These are phyloP conservation scores for Zoysia pacifica DNA, from an alignment of 176 grass and related monocot species.

Conservation along the genomic window DNA sequence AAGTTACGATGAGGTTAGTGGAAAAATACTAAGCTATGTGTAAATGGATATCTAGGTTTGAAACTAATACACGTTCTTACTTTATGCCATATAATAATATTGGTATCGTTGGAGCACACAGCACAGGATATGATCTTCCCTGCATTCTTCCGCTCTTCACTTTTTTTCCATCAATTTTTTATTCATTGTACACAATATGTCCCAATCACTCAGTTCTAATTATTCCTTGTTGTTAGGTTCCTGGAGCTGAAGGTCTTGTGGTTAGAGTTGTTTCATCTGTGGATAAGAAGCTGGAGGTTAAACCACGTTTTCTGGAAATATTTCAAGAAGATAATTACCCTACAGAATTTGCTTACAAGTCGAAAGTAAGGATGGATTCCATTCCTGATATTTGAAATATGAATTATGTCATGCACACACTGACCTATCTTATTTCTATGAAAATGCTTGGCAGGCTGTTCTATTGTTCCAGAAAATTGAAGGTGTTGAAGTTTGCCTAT, in stretches of 20 bases:
- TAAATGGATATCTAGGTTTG: too few species aligned
- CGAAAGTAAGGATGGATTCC: constrained; percentile 61
- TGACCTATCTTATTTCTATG: too few species aligned
- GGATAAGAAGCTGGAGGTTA: constrained; percentile 94
- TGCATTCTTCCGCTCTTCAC: neutral
- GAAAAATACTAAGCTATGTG: neutral
- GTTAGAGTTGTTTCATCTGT: constrained; percentile 97
- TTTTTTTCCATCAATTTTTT: constrained; percentile 1
- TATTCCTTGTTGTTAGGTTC: constrained; percentile 51
- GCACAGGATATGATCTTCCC: neutral
- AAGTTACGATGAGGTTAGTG: constrained; percentile 64
- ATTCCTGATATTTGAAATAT: neutral
- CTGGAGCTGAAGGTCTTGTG: constrained; percentile 81
- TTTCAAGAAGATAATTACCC: constrained; percentile 87
- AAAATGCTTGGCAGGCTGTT: constrained; percentile 55
- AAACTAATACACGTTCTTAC: too few species aligned
- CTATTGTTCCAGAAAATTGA: constrained; percentile 97
- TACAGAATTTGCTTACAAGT: constrained; percentile 89
- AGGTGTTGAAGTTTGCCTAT: constrained; percentile 92
- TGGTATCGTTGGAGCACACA: too few species aligned
- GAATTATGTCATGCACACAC: too few species aligned
- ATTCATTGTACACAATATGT: neutral
- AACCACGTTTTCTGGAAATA: constrained; percentile 75
- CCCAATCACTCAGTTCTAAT: neutral
- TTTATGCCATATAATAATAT: too few species aligned